phyloP scores from a whole-genome alignment of 495 filamentous ascomycete species.

The Cenococcum geophilum region DNA sequence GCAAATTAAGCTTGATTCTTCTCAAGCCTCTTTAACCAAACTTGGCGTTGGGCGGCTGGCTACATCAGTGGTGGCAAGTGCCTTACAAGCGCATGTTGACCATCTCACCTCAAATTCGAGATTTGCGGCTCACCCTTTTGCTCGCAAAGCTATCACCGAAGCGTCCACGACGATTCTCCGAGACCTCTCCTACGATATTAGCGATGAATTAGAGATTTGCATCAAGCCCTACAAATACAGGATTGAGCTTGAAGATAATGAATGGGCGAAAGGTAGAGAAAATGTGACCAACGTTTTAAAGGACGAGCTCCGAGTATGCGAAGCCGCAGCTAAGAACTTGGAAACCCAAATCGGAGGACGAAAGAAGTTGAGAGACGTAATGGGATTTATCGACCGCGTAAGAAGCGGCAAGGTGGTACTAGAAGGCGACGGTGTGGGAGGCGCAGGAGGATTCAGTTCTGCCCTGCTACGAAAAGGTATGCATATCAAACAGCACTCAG shows the following conservation, averaged over 20 bases:
- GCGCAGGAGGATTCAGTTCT: slow-evolving; percentile 87
- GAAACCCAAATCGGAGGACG: slow-evolving; percentile 70
- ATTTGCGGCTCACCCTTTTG: slow-evolving; percentile 85
- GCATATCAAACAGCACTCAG: neutral
- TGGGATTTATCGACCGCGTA: slow-evolving; percentile 82
- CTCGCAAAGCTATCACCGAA: slow-evolving; percentile 82
- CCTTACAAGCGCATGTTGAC: slow-evolving; percentile 82
- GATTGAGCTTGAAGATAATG: slow-evolving; percentile 83
- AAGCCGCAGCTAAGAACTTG: slow-evolving; percentile 65
- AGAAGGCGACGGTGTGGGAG: slow-evolving; percentile 73
- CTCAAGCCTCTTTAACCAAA: slow-evolving; percentile 82
- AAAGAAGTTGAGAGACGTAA: slow-evolving; percentile 82
- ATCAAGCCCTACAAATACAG: slow-evolving; percentile 99
- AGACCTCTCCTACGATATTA: slow-evolving; percentile 91
- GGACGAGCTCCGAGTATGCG: slow-evolving; percentile 75
- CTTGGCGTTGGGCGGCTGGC: slow-evolving; percentile 88
- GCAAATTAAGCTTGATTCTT: slow-evolving; percentile 91
- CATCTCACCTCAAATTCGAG: slow-evolving; percentile 68
- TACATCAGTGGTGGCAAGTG: slow-evolving; percentile 79
- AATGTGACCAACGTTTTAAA: slow-evolving; percentile 72
- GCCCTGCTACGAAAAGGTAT: slow-evolving; percentile 73
- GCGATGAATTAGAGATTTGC: slow-evolving; percentile 98
- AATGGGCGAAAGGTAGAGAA: slow-evolving; percentile 79
- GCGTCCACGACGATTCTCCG: slow-evolving; percentile 82
- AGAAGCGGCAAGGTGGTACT: slow-evolving; percentile 75